Conservation (phyloP, 768 basidiomycete genomes). For the Xerocomellus dryophilus region DNA sequence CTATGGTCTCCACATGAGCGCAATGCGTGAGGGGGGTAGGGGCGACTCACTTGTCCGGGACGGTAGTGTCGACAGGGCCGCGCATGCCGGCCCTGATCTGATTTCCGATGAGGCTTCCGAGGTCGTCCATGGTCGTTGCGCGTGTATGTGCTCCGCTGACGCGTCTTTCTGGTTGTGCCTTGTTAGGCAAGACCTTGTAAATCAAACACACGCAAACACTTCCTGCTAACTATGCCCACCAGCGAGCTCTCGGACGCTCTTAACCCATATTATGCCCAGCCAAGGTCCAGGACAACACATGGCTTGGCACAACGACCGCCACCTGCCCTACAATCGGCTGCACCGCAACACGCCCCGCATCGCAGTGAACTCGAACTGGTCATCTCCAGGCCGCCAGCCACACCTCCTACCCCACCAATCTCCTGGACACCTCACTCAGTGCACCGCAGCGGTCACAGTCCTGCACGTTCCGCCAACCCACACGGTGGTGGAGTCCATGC, state of each 20-base stretch:
- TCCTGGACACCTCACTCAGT: not conserved
- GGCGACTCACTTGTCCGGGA: slow-evolving; percentile 71
- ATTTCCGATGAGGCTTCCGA: slow-evolving; percentile 57
- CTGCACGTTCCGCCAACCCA: slow-evolving; percentile 25
- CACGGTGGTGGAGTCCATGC: slow-evolving; percentile 40
- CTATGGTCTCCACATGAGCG: slow-evolving; percentile 36
- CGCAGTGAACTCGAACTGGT: slow-evolving; percentile 66
- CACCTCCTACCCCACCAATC: slow-evolving; percentile 34
- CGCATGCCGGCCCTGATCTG: slow-evolving; percentile 44
- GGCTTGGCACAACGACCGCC: slow-evolving; percentile 16
- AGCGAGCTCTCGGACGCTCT: slow-evolving; percentile 80
- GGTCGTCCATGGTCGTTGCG: slow-evolving; percentile 29
- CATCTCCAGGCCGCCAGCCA: slow-evolving; percentile 36
- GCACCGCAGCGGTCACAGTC: slow-evolving; percentile 7
- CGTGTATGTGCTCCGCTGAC: slow-evolving; percentile 31
- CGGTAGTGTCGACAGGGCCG: slow-evolving; percentile 44
- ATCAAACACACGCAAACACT: slow-evolving; percentile 34
- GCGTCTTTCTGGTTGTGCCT: slow-evolving; percentile 32
- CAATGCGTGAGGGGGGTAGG: not conserved
- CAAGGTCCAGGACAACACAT: slow-evolving; percentile 32
- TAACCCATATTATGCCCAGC: slow-evolving; percentile 59
- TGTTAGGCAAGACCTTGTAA: slow-evolving; percentile 26
- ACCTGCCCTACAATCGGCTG: slow-evolving; percentile 29
- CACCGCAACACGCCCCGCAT: slow-evolving; percentile 49
- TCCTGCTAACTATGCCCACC: slow-evolving; percentile 44